A percentile compares a stretch with the other conserved stretches of the same genome.
phyloP scores from a whole-genome alignment of 371 early-diverging fungal genomes.

The Catenaria anguillulae region DNA sequence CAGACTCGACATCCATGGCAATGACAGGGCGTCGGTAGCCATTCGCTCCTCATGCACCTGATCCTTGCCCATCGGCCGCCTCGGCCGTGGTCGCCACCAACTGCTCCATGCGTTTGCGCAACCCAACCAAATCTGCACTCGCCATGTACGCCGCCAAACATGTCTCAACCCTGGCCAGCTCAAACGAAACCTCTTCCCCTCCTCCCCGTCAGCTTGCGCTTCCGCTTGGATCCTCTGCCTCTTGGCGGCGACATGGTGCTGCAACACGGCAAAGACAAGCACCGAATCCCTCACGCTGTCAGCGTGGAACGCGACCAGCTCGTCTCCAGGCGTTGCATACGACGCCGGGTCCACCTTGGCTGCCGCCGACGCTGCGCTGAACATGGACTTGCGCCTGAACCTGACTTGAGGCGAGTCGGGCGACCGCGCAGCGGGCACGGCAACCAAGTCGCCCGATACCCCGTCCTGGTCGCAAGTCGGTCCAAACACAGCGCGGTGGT shows the following conservation, averaged over 20 bases:
- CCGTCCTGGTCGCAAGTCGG: background rate
- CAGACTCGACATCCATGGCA: no score
- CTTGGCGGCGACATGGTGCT: no score
- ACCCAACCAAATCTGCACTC: background rate
- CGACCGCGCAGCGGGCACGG: background rate
- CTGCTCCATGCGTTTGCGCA: background rate
- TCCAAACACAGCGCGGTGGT: constrained; percentile 9
- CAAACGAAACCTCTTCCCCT: background rate
- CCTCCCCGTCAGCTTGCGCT: background rate
- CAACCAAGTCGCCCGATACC: background rate
- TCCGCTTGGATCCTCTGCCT: background rate
- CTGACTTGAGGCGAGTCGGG: constrained; percentile 5
- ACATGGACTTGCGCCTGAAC: background rate
- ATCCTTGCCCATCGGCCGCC: no score
- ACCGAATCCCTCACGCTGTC: background rate
- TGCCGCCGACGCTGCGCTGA: background rate
- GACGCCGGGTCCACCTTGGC: background rate
- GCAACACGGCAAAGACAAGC: background rate
- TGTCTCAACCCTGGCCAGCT: background rate
- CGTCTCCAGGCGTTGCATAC: background rate
- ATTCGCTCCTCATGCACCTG: no score
- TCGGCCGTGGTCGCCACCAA: no score
- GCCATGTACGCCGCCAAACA: background rate
- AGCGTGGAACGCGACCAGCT: background rate
- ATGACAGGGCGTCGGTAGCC: no score